Evolutionary conservation across 2,329 filamentous ascomycete genomes (phyloP).

Genomic region (Chaetomiaceae sp.): DNA sequence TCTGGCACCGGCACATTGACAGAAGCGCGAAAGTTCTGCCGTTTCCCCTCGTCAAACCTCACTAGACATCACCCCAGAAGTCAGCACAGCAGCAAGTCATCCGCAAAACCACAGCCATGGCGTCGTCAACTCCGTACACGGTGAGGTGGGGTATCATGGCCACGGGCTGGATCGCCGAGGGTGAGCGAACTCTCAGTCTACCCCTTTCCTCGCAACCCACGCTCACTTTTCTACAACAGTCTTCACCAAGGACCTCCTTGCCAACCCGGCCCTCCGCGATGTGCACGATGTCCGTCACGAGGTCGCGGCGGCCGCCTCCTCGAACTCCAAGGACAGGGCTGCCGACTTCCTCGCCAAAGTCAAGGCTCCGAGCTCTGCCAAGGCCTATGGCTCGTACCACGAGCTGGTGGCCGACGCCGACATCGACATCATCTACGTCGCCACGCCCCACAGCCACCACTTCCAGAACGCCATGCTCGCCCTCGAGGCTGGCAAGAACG

Average conservation of each 20-base stretch:
- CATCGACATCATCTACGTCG: conserved; percentile 83
- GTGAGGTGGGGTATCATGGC: conserved; percentile 58
- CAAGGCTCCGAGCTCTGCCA: conserved; percentile 61
- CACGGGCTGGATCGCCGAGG: conserved; percentile 54
- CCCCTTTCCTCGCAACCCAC: background rate
- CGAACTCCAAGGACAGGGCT: conserved; percentile 64
- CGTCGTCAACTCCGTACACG: conserved; percentile 40
- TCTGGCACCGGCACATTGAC: conserved; percentile 1
- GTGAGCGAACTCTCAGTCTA: conserved; percentile 34
- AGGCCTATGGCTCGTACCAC: conserved; percentile 74
- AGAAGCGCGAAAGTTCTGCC: background rate
- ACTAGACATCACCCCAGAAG: background rate
- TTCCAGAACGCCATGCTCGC: conserved; percentile 88
- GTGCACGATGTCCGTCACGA: conserved; percentile 71
- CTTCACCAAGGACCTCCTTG: conserved; percentile 74
- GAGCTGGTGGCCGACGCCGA: conserved; percentile 74
- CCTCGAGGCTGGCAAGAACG: conserved; percentile 77
- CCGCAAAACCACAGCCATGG: conserved; percentile 17
- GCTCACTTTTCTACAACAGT: conserved; percentile 33
- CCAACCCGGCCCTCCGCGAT: conserved; percentile 63
- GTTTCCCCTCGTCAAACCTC: background rate
- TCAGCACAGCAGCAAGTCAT: background rate
- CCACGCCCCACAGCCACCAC: conserved; percentile 88
- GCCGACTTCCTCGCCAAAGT: conserved; percentile 67
- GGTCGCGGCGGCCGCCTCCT: conserved; percentile 75